These are phyloP conservation scores for Dissophora ornata DNA, from an alignment of 192 early-diverging fungal species.

Conservation along the genomic window DNA sequence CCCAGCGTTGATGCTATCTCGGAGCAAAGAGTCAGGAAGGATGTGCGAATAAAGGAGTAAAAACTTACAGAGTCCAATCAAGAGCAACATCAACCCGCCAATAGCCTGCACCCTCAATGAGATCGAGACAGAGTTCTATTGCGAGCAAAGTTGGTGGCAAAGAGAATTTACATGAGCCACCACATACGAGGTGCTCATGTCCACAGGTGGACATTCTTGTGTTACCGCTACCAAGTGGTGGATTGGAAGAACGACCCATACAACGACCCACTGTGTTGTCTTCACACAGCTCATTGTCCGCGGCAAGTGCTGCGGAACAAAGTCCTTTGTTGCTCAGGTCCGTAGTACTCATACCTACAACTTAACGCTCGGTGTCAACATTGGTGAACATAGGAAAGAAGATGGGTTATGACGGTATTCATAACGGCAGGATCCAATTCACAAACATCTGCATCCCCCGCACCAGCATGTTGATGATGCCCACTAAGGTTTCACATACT, in stretches of 20 bases:
- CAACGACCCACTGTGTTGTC: conserved; percentile 82
- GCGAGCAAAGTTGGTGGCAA: too few relatives aligned
- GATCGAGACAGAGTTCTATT: conserved; percentile 19
- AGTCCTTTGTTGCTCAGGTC: conserved; percentile 88
- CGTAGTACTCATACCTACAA: conserved; percentile 82
- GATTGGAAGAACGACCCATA: conserved; percentile 92
- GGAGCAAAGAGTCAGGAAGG: too few relatives aligned
- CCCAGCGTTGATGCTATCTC: too few relatives aligned
- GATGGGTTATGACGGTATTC: conserved; percentile 89
- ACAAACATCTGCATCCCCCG: conserved; percentile 90
- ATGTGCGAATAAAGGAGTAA: too few relatives aligned
- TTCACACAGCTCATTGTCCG: conserved; percentile 86
- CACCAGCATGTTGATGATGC: conserved; percentile 91
- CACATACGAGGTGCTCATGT: too few relatives aligned
- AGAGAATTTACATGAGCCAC: too few relatives aligned
- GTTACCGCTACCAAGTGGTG: conserved; percentile 97
- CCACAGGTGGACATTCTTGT: too few relatives aligned
- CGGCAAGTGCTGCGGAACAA: conserved; percentile 83
- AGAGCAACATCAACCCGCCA: conserved; percentile 22
- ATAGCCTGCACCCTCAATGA: conserved; percentile 18
- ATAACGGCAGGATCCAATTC: conserved; percentile 93
- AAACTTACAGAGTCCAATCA: conserved; percentile 27
- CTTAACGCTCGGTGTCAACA: conserved; percentile 83
- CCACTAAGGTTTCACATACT: conserved; percentile 83
- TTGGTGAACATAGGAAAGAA: conserved; percentile 95